Conservation (phyloP, 805 yeast species). For the Cyberlindnera americana region DNA sequence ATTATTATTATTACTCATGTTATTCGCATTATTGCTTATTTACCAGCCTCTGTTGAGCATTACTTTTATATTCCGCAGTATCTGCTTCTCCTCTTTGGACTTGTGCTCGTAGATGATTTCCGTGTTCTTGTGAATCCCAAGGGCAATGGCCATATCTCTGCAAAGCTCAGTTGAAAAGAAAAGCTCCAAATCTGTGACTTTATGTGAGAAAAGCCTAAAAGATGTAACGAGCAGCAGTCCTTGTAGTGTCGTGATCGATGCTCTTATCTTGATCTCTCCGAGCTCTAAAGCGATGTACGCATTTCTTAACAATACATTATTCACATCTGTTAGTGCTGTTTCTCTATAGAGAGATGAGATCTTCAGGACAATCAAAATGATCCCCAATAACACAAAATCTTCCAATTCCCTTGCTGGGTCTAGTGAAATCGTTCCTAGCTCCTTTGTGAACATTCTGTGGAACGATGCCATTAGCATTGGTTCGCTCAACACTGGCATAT, state of each 20-base stretch:
- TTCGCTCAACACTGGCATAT: conserved; percentile 16
- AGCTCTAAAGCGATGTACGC: conserved; percentile 20
- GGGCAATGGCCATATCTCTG: conserved; percentile 22
- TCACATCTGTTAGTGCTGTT: conserved; percentile 10
- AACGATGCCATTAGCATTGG: conserved; percentile 5
- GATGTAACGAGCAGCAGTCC: conserved; percentile 18
- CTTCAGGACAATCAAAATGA: conserved; percentile 16
- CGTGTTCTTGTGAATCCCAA: conserved; percentile 22
- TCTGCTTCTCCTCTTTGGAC: conserved; percentile 16
- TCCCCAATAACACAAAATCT: conserved; percentile 17
- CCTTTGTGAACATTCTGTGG: conserved; percentile 11
- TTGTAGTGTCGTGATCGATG: conserved; percentile 19
- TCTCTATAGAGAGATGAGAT: conserved; percentile 17
- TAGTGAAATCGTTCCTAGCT: conserved; percentile 8
- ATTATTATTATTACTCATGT: too few relatives aligned
- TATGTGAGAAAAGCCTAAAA: conserved; percentile 18
- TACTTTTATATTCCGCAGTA: conserved; percentile 20
- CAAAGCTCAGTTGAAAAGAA: conserved; percentile 19
- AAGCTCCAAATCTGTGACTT: conserved; percentile 18
- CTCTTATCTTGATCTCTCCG: conserved; percentile 20
- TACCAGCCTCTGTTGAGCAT: conserved; percentile 16
- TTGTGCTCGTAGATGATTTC: conserved; percentile 22
- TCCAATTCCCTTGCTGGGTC: conserved; percentile 16
- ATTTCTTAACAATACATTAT: conserved; percentile 12
- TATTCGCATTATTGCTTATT: too few relatives aligned